These are phyloP conservation scores for Platismatia glauca DNA, from an alignment of 495 filamentous ascomycete species.

Conservation along the genomic window DNA sequence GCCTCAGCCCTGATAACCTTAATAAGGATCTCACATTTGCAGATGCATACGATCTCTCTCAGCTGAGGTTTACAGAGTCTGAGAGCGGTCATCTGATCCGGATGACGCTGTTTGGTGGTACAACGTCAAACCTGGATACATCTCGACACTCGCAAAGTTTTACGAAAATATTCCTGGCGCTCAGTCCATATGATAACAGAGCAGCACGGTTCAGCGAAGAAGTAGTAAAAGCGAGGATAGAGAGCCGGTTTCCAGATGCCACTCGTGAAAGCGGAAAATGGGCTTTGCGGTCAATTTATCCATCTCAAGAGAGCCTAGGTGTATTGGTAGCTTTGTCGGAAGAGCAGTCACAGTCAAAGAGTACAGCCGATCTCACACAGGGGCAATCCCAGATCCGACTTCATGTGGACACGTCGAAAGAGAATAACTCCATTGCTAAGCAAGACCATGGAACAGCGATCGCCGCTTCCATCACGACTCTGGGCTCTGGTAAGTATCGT, in stretches of 20 bases:
- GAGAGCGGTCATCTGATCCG: slow-evolving; percentile 63
- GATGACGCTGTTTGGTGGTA: slow-evolving; percentile 49
- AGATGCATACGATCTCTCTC: slow-evolving; percentile 59
- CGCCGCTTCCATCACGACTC: slow-evolving; percentile 7
- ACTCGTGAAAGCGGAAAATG: slow-evolving; percentile 74
- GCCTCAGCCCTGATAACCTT: slow-evolving; percentile 47
- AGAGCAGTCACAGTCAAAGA: slow-evolving; percentile 45
- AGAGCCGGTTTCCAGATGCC: slow-evolving; percentile 67
- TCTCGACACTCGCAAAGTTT: background rate
- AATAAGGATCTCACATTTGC: slow-evolving; percentile 62
- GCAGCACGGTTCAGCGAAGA: slow-evolving; percentile 75
- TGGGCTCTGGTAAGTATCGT: slow-evolving; percentile 36
- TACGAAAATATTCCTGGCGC: slow-evolving; percentile 15
- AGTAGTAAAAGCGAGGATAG: slow-evolving; percentile 73
- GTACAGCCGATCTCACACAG: background rate
- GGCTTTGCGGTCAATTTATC: slow-evolving; percentile 60
- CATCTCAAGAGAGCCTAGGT: slow-evolving; percentile 50
- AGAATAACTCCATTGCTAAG: background rate
- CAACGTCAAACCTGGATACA: background rate
- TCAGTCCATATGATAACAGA: slow-evolving; percentile 68
- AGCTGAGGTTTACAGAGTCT: slow-evolving; percentile 68
- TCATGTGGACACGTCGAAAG: background rate
- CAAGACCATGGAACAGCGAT: slow-evolving; percentile 1
- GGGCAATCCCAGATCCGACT: slow-evolving; percentile 8
- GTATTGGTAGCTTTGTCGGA: slow-evolving; percentile 72